Evolutionary conservation across 129 eudicot genomes (phyloP).

Genomic region (Solidago caesia): DNA sequence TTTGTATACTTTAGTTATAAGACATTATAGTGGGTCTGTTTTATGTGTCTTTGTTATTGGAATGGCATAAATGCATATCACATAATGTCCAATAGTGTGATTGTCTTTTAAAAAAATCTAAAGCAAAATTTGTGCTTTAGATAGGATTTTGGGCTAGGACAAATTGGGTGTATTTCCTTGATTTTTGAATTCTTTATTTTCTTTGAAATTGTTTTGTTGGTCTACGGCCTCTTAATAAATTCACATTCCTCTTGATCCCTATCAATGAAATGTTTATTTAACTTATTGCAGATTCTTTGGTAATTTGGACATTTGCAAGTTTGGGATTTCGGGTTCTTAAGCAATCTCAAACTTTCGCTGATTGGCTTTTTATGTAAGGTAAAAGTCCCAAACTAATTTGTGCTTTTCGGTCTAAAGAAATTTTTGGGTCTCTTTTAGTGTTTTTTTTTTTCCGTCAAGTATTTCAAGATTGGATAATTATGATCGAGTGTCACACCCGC

Average conservation of each 20-base stretch:
- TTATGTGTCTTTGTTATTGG: too few species aligned
- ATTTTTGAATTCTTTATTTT: background rate
- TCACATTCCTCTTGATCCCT: background rate
- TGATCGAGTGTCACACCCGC: slow-evolving; percentile 71
- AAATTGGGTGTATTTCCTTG: background rate
- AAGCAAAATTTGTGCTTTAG: too few species aligned
- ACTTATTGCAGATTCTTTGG: slow-evolving; percentile 30
- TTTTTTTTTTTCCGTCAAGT: background rate
- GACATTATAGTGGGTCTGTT: too few species aligned
- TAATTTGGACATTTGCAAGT: slow-evolving; percentile 15
- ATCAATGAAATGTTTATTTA: background rate
- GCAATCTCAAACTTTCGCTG: slow-evolving; percentile 22
- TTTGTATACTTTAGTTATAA: too few species aligned
- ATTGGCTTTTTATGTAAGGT: slow-evolving; percentile 39
- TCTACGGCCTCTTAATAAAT: background rate
- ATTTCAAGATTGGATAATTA: background rate
- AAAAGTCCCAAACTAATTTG: slow-evolving; percentile 37
- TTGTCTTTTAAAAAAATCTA: too few species aligned
- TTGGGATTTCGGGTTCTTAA: slow-evolving; percentile 36
- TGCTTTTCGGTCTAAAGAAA: background rate
- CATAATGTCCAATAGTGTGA: too few species aligned
- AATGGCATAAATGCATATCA: too few species aligned
- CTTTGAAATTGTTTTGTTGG: background rate
- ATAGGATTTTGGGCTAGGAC: background rate
- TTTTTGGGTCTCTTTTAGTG: background rate